Conservation (phyloP, 441 rosid species). For the Aquilaria agallochum region DNA sequence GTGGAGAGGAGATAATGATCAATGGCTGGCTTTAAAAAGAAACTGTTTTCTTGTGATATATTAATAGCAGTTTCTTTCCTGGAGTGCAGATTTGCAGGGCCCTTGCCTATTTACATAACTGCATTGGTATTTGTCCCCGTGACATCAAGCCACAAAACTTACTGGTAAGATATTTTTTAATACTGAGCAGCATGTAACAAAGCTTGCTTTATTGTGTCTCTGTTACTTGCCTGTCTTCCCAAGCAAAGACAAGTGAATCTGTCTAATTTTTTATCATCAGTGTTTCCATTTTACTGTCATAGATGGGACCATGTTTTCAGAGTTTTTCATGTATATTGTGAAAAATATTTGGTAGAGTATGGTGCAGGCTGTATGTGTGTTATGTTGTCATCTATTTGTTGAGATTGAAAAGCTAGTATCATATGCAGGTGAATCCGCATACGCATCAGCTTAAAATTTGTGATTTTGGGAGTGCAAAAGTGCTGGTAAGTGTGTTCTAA, state of each 20-base stretch:
- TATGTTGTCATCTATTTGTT: neutral
- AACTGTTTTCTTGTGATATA: neutral
- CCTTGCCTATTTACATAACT: slow-evolving; percentile 84
- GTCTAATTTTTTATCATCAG: too few relatives aligned
- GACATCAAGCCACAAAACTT: slow-evolving; percentile 98
- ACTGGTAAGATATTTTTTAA: slow-evolving; percentile 50
- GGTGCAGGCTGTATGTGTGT: neutral
- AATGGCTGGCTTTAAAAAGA: neutral
- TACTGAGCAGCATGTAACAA: too few relatives aligned
- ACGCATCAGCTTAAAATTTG: slow-evolving; percentile 97
- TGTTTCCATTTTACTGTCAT: too few relatives aligned
- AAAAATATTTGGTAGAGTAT: too few relatives aligned
- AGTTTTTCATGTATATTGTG: too few relatives aligned
- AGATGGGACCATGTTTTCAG: too few relatives aligned
- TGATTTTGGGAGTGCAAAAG: slow-evolving; percentile 99
- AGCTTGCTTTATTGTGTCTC: too few relatives aligned
- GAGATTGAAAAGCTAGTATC: slow-evolving; percentile 3
- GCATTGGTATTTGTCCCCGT: slow-evolving; percentile 94
- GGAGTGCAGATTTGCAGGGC: slow-evolving; percentile 91
- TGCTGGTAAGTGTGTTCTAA: slow-evolving; percentile 51
- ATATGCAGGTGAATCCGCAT: slow-evolving; percentile 87
- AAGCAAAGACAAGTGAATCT: too few relatives aligned
- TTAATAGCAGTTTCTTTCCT: slow-evolving; percentile 8
- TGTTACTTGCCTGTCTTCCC: too few relatives aligned
- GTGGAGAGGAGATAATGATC: neutral